Base-by-base conservation (phyloP, 2,329 filamentous ascomycete genomes). In the Fusarium chlamydosporum region DNA sequence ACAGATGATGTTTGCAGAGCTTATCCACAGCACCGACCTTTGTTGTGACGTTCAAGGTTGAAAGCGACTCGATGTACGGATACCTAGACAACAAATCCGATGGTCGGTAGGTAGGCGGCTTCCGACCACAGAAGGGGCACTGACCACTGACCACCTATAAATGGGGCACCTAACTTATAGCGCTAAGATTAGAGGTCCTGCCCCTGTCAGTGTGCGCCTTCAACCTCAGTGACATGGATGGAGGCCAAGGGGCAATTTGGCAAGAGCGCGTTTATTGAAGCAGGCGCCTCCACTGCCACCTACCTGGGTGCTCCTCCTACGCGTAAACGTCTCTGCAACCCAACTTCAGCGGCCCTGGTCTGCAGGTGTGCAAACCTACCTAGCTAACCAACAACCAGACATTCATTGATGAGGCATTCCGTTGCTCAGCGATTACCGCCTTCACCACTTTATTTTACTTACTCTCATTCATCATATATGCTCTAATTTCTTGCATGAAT, bases 91-190 rank as follows among this genome's bases (percentile, higher is more conserved):
- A 58, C 54, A 62, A 69, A 52, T 42, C 38, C 50, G 37, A 31
- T 20, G 41, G 40, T 54, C 20, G 18, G 15, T 27, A 40, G 18
- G 15, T 27, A 40, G 34, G 34, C 34, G 48, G 65, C 16, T 42
- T 27, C 61, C 51, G 37, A 48, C n/a, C 50, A 27, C 45, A 57
- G 47, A 37, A 65, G 23, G 23, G 23, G 64, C 65, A 61, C 48
- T 67, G 62, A 55, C 57, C 65, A 61, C 48, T 67, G 62, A 55
- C 57, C 52, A 35, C n/a, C n/a, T n/a, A n/a, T 62, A 6, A 51
- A 51, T 47, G 52, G 46, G 23, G 27, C 37, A 20, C 23, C 10
- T 41, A 35, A 20, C 23, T 8, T 41, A 35, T 35, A 67, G 66
- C 66, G 52, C 61, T 58, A 54, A 43, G 54, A 31, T 15, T 45